Base-by-base conservation (phyloP, 345 rosid species). In the Luvunga scandens region DNA sequence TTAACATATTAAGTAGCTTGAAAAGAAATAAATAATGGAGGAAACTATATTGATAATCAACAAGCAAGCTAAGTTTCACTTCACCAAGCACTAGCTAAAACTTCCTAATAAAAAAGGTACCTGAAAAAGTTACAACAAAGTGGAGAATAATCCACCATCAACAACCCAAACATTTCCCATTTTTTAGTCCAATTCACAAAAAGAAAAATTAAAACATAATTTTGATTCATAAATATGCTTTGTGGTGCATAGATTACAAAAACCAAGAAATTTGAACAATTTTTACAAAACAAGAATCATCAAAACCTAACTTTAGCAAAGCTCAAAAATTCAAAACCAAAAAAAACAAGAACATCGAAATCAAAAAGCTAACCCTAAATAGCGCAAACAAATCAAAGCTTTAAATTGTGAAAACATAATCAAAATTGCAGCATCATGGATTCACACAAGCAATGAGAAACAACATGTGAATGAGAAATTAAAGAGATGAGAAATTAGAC, bases 1-100 rank as follows among this genome's bases (percentile, higher is more conserved):
- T 28, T 30, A 48, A 8, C 27, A 22, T 16, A 16, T 9, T 9
- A 30, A 30, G 31, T 9, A 71, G 2, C 25, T 50, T 28, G n/a
- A 19, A 30, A 31, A 55, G 30, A 9, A 38, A 68, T 38, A 13
- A 68, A 38, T 1, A 1, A 36, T 65, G 13, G 9, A 9, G 21
- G 42, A 21, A 21, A 7, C 31, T 39, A 64, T 18, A 16, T 2
- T 18, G 5, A 30, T 34, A 9, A 33, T 45, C 25, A 21, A 19
- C 25, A 55, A 33, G 4, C 4, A 56, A 3, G 19, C 7, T 34
- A 55, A 8, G 38, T 53, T 31, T n/a, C 7, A 22, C 31, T 48
- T 71, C 42, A 71, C 21, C 75, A 31, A 34, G 25, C 36, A 53
- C 39, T 28, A 71, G 22, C 28, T 53, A 63, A 71, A 71, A 71